These are phyloP conservation scores for Bruguiera sexangula DNA, from an alignment of 345 rosid species.

Conservation along the genomic window DNA sequence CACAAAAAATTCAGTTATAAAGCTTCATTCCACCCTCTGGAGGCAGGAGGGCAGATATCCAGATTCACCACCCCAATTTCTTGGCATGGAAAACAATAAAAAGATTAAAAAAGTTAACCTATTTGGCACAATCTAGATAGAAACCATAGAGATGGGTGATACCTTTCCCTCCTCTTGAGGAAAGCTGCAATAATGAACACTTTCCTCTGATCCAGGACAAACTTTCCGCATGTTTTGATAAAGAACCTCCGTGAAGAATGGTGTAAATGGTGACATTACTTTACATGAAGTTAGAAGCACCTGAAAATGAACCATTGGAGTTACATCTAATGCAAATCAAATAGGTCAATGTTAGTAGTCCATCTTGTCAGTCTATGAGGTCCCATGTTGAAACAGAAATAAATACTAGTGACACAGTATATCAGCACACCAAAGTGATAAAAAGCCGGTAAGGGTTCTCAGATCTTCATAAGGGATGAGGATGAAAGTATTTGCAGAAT, in stretches of 20 bases:
- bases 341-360: background rate
- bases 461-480: too few relatives aligned
- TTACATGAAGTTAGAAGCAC: conserved; percentile 92
- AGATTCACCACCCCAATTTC: too few relatives aligned
- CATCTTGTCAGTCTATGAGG: conserved; percentile 1
- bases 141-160: conserved; percentile 9
- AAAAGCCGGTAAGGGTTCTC: too few relatives aligned
- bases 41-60: too few relatives aligned
- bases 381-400: background rate
- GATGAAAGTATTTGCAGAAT: too few relatives aligned
- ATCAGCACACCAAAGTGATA: too few relatives aligned
- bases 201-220: conserved; percentile 64
- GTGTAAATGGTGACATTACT: conserved; percentile 99
- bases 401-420: too few relatives aligned
- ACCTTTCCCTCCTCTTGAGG: conserved; percentile 88
- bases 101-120: background rate
- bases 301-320: conserved; percentile 39
- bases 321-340: background rate
- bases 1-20: too few relatives aligned
- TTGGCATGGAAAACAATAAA: too few relatives aligned
- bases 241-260: conserved; percentile 90
- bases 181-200: conserved; percentile 80
- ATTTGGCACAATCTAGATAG: conserved; percentile 3
- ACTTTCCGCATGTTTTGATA: conserved; percentile 94
- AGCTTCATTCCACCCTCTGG: too few relatives aligned